Base-by-base conservation (phyloP, 139 green algal species). In the Edaphochlamys debaryana region DNA sequence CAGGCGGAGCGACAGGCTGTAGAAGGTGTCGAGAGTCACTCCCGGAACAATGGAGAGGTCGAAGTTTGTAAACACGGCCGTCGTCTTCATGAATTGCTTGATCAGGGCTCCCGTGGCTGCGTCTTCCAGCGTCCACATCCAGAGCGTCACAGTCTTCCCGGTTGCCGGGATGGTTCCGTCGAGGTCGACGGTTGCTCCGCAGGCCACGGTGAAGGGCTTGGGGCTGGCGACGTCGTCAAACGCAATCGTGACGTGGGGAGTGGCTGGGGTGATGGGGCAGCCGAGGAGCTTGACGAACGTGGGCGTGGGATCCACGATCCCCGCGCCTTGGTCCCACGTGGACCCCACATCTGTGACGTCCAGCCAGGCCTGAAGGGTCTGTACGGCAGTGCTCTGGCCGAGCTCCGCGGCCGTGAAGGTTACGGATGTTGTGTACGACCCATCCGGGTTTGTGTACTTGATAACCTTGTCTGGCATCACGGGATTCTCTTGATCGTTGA, bases 241-340 rank as follows among this genome's bases (percentile, higher is more conserved):
- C 6, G 42, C 45, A 27, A 76, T 40, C 29, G n/a, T n/a, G 45
- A 42, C 40, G 13, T 42, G 69, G 29, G 69, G 69, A 15, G 9
- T 23, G 25, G 37, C 25, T 15, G 69, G 41, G 40, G 56, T 6
- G 41, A 76, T 76, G 25, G 69, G 69, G 41, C 69, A 76, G 27
- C 63, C 42, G 25, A 76, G 69, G 37, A 63, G 42, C 27, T 76
- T 42, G 5, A 76, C 32, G 42, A 76, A 76, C 2, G 69, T 76
- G 40, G 56, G 13, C 4, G 25, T 30, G 22, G 30, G 25, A 1
- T 27, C n/a, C 29, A 76, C 56, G 8, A n/a, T 34, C 29, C 69
- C 69, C 40, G 62, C 27, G 42, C 69, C 69, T 40, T 63, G 42
- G 69, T 76, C 69, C 69, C 69, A 76, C 27, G 38, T 22, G n/a